phyloP scores from a whole-genome alignment of 768 basidiomycete species.

The Lactarius quietus region DNA sequence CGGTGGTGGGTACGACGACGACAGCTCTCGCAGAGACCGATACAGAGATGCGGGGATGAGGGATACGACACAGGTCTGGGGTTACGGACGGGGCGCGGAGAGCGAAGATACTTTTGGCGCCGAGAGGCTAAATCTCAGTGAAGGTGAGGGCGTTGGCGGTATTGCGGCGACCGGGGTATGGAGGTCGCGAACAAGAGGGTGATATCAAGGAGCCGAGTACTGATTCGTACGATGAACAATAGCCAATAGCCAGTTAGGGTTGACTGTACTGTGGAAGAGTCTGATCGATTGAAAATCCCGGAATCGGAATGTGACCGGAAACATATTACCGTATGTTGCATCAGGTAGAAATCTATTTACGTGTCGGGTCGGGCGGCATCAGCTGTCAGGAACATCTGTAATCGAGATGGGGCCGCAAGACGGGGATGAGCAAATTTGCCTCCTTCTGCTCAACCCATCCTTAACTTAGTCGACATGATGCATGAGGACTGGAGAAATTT shows the following conservation, averaged over 20 bases:
- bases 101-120: conserved; percentile 49
- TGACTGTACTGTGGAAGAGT: not conserved
- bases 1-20: conserved; percentile 1
- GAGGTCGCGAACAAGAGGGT: not conserved
- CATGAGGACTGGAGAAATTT: not conserved
- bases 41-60: not conserved
- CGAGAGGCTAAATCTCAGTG: conserved; percentile 45
- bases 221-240: not conserved
- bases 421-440: not conserved
- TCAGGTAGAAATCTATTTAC: not conserved
- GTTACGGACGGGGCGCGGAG: too few species aligned
- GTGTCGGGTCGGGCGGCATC: not conserved
- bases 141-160: conserved; percentile 33
- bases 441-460: not conserved
- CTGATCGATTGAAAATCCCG: not conserved
- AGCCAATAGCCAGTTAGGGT: not conserved
- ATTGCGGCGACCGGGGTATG: not conserved
- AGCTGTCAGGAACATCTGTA: not conserved
- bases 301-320: not conserved
- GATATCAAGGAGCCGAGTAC: not conserved
- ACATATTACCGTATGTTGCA: not conserved
- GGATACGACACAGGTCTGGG: conserved; percentile 25
- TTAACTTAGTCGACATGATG: not conserved
- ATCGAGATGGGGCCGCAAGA: not conserved
- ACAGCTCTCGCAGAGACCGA: not conserved